Base-by-base conservation (phyloP, 2,329 filamentous ascomycete genomes). In the Pleurostoma richardsiae region DNA sequence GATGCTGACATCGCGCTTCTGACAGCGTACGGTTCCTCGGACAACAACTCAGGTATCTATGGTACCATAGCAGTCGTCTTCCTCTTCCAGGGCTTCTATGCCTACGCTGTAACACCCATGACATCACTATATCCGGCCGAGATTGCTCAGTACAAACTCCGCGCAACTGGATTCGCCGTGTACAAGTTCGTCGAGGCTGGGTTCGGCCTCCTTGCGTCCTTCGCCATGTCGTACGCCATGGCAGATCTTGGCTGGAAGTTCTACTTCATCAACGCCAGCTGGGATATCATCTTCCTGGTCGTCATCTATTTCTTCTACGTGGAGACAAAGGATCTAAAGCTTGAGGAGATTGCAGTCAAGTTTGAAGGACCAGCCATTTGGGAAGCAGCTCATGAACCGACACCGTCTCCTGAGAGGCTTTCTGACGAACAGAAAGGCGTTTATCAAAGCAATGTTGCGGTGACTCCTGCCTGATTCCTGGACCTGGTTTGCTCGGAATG, bases 241-340 rank as follows among this genome's bases (percentile, higher is more conserved):
- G 49, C 53, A 19, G 44, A 29, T n/a, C 52, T 58, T 6, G 55
- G 55, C 7, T 58, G 55, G 55, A 51, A 51, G 47, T 48, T 55
- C n/a, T 56, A 55, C 42, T 48, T 58, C 42, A 47, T 57, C 29
- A 58, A 58, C 29, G 56, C 46, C 26, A 42, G 45, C 6, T 58
- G 56, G 55, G 51, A 58, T 33, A 43, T 58, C n/a, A 33, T 49
- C 28, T 48, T 54, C 10, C 41, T 55, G n/a, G 41, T 43, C 5
- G 50, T 55, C 39, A 49, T 57, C 26, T 48, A 49, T 29, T 52
- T 39, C 30, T 50, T 44, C 41, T 56, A 50, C 51, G 46, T 55
- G 26, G 54, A 55, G 41, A 54, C 49, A 4, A 47, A 48, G 27
- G 50, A 50, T 30, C 46, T 49, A 47, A 54, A 51, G 3, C 50